Percentiles rank a stretch among this genome's conserved stretches.
These are phyloP conservation scores for Canavalia ensiformis DNA, from an alignment of 306 rosid species.

Conservation along the genomic window DNA sequence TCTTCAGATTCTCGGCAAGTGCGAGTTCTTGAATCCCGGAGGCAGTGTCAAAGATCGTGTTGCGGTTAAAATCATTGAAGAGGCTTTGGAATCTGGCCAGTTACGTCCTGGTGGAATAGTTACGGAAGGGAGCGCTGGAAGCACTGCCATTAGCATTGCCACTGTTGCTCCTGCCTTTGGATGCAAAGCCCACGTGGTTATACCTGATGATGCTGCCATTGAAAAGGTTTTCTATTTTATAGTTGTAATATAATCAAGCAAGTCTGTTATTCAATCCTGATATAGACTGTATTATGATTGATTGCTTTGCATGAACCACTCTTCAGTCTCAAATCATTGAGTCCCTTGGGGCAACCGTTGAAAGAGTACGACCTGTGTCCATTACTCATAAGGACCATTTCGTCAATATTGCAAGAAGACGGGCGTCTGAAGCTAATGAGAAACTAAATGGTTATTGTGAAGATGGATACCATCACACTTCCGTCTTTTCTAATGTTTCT, in stretches of 20 bases:
- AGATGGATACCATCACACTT: conserved; percentile 50
- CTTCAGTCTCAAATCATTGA: conserved; percentile 85
- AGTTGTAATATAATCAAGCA: conserved; percentile 1
- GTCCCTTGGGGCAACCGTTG: conserved; percentile 90
- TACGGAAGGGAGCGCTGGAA: conserved; percentile 96
- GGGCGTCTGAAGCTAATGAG: conserved; percentile 84
- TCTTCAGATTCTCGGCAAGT: conserved; percentile 83
- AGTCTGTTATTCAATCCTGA: neutral
- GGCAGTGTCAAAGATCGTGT: conserved; percentile 97
- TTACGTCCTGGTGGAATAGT: conserved; percentile 80
- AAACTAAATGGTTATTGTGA: conserved; percentile 54
- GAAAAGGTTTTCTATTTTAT: conserved; percentile 69
- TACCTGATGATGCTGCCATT: conserved; percentile 94
- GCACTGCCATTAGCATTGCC: conserved; percentile 94
- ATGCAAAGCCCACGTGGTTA: conserved; percentile 89
- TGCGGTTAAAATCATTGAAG: conserved; percentile 83
- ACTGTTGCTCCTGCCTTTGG: conserved; percentile 96
- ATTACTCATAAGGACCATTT: conserved; percentile 89
- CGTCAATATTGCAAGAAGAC: conserved; percentile 85
- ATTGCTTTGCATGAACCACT: conserved; percentile 12
- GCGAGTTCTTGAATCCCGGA: conserved; percentile 97
- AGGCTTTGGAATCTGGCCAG: conserved; percentile 85
- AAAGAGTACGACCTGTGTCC: conserved; percentile 94
- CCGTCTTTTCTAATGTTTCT: conserved; percentile 53
- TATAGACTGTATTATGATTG: neutral